Evolutionary conservation across 1,139 yeast genomes (phyloP), one percentile per base, ranked within the genome.

Genomic region (Debaryomyces nepalensis): DNA sequence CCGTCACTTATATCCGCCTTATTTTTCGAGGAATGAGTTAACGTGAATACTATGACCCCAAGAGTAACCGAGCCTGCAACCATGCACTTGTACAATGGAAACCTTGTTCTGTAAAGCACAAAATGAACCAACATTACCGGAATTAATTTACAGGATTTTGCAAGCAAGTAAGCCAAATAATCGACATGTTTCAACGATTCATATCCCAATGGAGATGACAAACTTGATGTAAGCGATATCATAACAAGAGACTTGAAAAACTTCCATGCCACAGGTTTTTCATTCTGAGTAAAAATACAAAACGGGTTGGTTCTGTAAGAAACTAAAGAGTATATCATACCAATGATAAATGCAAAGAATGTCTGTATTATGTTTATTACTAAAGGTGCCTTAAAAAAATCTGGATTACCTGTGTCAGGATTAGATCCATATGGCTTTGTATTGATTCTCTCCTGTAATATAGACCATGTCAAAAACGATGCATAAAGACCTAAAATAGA

Each of bases 111-210:
- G 64, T 90, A 93, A 18, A 87, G 59, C n/a, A 82, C 53, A 47
- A 84, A 67, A 57, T 90, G 97, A 2, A 93, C 85, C 26, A 87
- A 62, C 86, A 93, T 84, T 18, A 91, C 96, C 0, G 99, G 99
- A 24, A 93, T 81, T 60, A 93, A 75, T 58, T 93, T 93, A 61
- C 99, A 93, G 39, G 96, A 86, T 61, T 93, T 93, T 29, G 97
- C 96, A 48, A 93, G 74, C 51, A 93, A 75, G 54, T 81, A 84
- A 0, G 95, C 86, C 57, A 93, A 71, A 59, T 88, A 93, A 59
- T 89, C 96, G 33, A 93, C 95, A 58, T 93, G 89, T 40, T 77
- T 73, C 48, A 93, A 70, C 9, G 96, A 81, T 47, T 82, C 71
- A 63, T 87, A 78, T 26, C 96, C 87, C 52, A 87, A 63, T 3